phyloP scores from a whole-genome alignment of 208 protist species.

The Crithidia acanthocephali region DNA sequence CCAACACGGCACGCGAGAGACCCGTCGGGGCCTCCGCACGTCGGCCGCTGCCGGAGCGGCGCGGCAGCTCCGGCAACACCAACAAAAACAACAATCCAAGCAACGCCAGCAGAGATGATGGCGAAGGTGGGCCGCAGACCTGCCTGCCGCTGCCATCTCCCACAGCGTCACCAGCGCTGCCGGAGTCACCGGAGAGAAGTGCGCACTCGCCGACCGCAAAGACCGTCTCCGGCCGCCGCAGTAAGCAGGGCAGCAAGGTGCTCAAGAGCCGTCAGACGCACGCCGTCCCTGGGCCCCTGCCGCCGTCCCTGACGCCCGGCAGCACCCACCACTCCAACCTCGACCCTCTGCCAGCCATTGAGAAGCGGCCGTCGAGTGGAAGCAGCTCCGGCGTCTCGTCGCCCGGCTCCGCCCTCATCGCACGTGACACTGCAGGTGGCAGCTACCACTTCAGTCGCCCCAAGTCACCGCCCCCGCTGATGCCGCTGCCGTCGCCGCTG shows the following conservation, averaged over 20 bases:
- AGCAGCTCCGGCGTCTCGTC: slow-evolving; percentile 6
- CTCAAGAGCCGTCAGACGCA: background rate
- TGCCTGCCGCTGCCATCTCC: background rate
- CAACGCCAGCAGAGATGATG: background rate
- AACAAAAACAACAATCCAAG: background rate
- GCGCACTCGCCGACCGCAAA: background rate
- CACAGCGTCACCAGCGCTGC: background rate
- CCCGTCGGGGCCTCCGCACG: background rate
- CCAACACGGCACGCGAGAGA: background rate
- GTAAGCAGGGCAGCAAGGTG: background rate
- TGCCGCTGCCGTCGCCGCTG: background rate
- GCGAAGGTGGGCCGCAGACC: background rate
- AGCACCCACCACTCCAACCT: background rate
- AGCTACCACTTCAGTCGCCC: background rate
- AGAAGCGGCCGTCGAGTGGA: background rate
- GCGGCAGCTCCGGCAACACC: background rate
- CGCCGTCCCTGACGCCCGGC: background rate
- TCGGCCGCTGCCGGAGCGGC: background rate
- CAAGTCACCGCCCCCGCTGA: slow-evolving; percentile 2
- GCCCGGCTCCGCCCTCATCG: background rate
- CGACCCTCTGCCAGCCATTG: slow-evolving; percentile 9
- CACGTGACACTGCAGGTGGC: background rate
- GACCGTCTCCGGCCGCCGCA: background rate
- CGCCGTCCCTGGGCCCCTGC: background rate
- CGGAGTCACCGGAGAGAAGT: background rate